These are phyloP conservation scores for Colletotrichum limetticola DNA, from an alignment of 2,329 filamentous ascomycete species.

Conservation along the genomic window DNA sequence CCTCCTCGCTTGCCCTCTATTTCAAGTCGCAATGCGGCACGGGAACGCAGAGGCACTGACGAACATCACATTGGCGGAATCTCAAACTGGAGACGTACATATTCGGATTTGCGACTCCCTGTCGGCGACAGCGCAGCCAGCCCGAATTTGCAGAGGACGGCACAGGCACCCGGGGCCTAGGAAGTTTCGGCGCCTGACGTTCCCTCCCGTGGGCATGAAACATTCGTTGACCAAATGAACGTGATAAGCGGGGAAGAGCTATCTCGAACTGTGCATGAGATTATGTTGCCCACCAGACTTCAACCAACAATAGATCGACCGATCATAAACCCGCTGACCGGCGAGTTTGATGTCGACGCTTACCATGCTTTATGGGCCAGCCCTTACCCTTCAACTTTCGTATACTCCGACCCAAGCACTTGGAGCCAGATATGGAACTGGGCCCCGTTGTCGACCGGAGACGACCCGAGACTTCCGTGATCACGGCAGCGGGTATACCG, in stretches of 20 bases:
- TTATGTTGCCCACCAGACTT: background rate
- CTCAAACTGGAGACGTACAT: conserved; percentile 38
- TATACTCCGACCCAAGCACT: background rate
- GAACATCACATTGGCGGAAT: conserved; percentile 22
- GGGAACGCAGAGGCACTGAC: conserved; percentile 30
- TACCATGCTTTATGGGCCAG: background rate
- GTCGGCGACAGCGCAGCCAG: conserved; percentile 42
- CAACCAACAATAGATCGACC: background rate
- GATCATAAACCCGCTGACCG: background rate
- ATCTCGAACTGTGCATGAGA: background rate
- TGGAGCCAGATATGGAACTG: background rate
- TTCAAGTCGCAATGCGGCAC: conserved; percentile 7
- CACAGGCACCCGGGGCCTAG: conserved; percentile 45
- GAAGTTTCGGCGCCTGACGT: background rate
- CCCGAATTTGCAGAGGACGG: conserved; percentile 41
- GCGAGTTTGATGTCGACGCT: background rate
- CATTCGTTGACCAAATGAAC: background rate
- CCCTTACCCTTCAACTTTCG: background rate
- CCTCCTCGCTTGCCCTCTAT: background rate
- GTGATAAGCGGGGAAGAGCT: background rate
- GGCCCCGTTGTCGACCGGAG: background rate
- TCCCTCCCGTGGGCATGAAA: background rate
- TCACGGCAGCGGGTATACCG: background rate
- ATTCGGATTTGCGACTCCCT: conserved; percentile 54
- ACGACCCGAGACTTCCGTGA: background rate